Evolutionary conservation across 495 filamentous ascomycete species (phyloP), one percentile per base, ranked within the genome.

Genomic region (Pseudomonodictys pantanalensis): DNA sequence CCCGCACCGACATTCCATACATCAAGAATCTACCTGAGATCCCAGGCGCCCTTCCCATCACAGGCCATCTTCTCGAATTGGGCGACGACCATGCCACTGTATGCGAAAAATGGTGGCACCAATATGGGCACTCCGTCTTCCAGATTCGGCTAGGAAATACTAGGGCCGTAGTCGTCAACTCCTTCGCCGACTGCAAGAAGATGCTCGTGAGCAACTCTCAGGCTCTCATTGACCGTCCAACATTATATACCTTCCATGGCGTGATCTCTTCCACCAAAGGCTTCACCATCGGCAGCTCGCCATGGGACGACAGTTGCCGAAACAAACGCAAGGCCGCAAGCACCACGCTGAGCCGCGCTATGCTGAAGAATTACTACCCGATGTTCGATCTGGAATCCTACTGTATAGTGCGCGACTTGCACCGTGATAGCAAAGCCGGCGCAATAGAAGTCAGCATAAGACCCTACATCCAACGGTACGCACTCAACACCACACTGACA

Each of bases 241-340:
- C 75, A 0, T 80, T 87, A 52, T 83, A 89, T 65, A 87, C 85
- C 0, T 87, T 87, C 74, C 86, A 89, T 65, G 81, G 77, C 41
- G 83, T 88, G 4, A 83, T 88, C 6, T 85, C 82, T n/a, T 80
- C 75, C 58, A 86, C 83, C n/a, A 82, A 86, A 70, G 84, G 85
- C 3, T 87, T 85, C 64, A 87, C 84, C 0, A 86, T 88, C 54
- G 86, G 85, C 2, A 86, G 83, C 0, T 84, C 81, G 0, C 86
- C 86, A 0, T 89, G 84, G 79, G 79, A 81, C 23, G 78, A 81
- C 6, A 77, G 74, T 7, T 81, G 78, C 59, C 79, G 76, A 57
- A 79, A 76, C 58, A 76, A 76, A 58, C 72, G 79, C 15, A 79
- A 79, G 51, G 78, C 78, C 1, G 77, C 78, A 0, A 76, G 74